phyloP scores from a whole-genome alignment of 2,329 filamentous ascomycete species.

The Lasiodiplodia hormozganensis region DNA sequence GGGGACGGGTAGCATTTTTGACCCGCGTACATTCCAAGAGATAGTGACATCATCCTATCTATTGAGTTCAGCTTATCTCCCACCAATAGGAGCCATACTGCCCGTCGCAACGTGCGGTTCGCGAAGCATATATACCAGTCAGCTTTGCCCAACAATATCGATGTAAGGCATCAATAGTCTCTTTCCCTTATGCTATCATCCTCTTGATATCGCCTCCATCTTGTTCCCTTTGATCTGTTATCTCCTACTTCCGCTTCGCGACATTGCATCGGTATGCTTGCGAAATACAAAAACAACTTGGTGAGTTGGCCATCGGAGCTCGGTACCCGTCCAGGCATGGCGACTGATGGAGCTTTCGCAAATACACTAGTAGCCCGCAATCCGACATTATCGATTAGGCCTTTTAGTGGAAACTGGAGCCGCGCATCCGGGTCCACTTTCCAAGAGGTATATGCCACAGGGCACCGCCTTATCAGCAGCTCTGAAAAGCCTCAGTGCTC shows the following conservation, averaged over 20 bases:
- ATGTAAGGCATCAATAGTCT: background rate
- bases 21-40: background rate
- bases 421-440: background rate
- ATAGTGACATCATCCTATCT: too few species aligned
- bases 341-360: too few species aligned
- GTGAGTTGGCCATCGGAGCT: background rate
- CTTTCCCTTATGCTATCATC: too few species aligned
- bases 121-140: too few species aligned
- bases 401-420: background rate
- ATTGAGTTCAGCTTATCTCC: background rate
- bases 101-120: too few species aligned
- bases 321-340: too few species aligned
- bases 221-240: accelerated
- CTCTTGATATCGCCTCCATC: too few species aligned
- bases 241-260: too few species aligned
- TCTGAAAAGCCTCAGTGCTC: background rate
- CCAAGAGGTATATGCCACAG: background rate
- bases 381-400: background rate
- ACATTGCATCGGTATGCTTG: background rate
- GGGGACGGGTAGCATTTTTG: background rate
- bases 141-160: too few species aligned
- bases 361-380: background rate
- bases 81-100: background rate
- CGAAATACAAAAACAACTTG: background rate
- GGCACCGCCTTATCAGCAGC: background rate